These are phyloP conservation scores for Camellia sinensis DNA, from an alignment of 148 eudicot genomes.

Conservation along the genomic window DNA sequence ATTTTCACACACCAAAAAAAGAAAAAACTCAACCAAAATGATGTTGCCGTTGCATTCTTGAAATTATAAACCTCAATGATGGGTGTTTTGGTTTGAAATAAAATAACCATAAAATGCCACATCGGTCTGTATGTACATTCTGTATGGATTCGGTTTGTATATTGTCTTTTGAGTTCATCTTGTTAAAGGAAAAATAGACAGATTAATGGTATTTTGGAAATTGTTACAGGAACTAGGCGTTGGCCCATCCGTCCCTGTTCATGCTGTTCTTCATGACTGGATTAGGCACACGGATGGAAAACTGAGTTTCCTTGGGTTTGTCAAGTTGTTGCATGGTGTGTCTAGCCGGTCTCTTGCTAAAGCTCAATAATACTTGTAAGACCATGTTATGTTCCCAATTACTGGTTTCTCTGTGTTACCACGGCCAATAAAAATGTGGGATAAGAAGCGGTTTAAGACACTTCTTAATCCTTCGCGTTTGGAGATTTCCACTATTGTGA, in stretches of 20 bases:
- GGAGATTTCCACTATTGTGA: not conserved
- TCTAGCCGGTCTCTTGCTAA: slow-evolving; percentile 51
- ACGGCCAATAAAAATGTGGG: not conserved
- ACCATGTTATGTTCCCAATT: not conserved
- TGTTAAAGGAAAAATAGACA: not conserved
- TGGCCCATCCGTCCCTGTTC: slow-evolving; percentile 60
- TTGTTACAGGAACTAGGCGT: slow-evolving; percentile 58
- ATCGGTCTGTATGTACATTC: too few species aligned
- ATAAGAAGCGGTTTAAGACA: not conserved
- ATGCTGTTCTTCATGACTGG: slow-evolving; percentile 75
- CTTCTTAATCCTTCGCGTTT: not conserved
- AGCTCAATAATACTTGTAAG: slow-evolving; percentile 30
- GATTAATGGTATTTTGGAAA: not conserved
- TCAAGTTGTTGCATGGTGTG: slow-evolving; percentile 65
- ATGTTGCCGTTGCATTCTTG: too few species aligned
- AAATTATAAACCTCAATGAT: too few species aligned
- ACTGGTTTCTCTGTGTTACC: slow-evolving; percentile 16
- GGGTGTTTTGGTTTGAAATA: too few species aligned
- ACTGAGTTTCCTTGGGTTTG: slow-evolving; percentile 72
- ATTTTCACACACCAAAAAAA: too few species aligned
- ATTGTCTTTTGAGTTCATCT: not conserved
- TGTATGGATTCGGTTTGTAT: too few species aligned
- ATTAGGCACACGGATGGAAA: slow-evolving; percentile 74
- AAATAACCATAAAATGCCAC: too few species aligned
- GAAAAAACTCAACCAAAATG: too few species aligned